Conservation (phyloP, 225 moss, liverwort and hornwort species). For the Lunularia cruciata region DNA sequence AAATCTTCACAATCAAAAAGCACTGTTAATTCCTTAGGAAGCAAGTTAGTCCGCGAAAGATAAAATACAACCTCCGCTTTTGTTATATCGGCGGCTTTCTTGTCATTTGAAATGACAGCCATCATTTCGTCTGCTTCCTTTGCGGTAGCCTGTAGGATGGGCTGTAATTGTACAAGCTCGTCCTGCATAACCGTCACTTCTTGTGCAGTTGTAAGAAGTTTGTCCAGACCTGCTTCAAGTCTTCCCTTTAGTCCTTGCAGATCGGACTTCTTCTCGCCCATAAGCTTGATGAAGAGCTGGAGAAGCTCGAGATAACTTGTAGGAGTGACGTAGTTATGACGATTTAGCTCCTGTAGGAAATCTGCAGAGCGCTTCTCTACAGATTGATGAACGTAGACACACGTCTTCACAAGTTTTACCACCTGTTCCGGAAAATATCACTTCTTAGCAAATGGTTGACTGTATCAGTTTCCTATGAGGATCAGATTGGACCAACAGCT, state of each 20-base stretch:
- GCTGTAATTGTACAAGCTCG: conserved; percentile 57
- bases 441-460: too few species aligned
- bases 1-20: too few species aligned
- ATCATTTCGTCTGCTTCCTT: conserved; percentile 96
- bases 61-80: conserved; percentile 47
- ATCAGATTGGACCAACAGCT: neutral
- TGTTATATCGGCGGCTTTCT: conserved; percentile 64
- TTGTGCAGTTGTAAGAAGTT: conserved; percentile 57
- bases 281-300: conserved; percentile 67
- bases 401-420: conserved; percentile 44
- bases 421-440: conserved; percentile 43
- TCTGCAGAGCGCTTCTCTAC: conserved; percentile 70
- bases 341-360: conserved; percentile 68
- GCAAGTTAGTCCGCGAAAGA: neutral
- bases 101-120: conserved; percentile 67
- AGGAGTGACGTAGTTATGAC: conserved; percentile 82
- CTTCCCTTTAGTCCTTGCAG: conserved; percentile 70
- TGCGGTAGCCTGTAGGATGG: conserved; percentile 64
- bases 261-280: conserved; percentile 60
- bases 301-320: conserved; percentile 90
- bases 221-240: conserved; percentile 70
- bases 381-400: conserved; percentile 86
- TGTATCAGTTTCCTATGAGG: too few species aligned
- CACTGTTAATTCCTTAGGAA: neutral
- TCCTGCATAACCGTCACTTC: conserved; percentile 74